A percentile compares a stretch with the other conserved stretches of the same genome.
These are phyloP conservation scores for Tuber borchii DNA, from an alignment of 495 filamentous ascomycete species.

Conservation along the genomic window DNA sequence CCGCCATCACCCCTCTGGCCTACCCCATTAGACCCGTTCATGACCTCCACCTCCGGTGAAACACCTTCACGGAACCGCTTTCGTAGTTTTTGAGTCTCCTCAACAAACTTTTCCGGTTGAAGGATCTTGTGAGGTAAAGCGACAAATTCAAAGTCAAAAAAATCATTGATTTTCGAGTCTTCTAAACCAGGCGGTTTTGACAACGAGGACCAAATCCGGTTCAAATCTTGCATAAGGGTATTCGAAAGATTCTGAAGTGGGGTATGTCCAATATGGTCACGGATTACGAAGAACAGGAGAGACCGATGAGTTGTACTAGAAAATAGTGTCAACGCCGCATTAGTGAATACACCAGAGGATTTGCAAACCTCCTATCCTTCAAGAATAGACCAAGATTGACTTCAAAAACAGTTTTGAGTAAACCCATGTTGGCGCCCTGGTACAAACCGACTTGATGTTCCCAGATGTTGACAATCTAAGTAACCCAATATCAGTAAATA, in stretches of 20 bases:
- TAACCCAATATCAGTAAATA: constrained; percentile 17
- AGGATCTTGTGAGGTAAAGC: constrained; percentile 94
- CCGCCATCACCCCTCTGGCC: constrained; percentile 48
- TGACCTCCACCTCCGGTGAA: constrained; percentile 53
- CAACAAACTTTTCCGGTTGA: constrained; percentile 83
- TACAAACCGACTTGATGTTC: constrained; percentile 97
- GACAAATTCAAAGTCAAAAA: constrained; percentile 97
- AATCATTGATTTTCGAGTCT: constrained; percentile 82
- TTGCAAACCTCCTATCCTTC: constrained; percentile 77
- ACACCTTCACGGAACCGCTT: constrained; percentile 75
- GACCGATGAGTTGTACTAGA: constrained; percentile 77
- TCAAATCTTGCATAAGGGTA: constrained; percentile 83
- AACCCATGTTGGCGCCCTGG: constrained; percentile 96
- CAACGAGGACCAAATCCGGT: constrained; percentile 82
- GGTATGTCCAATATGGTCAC: constrained; percentile 87
- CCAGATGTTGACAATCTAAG: constrained; percentile 89
- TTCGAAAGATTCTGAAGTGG: constrained; percentile 80
- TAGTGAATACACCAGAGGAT: constrained; percentile 3
- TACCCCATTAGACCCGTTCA: constrained; percentile 58
- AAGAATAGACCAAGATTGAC: constrained; percentile 94
- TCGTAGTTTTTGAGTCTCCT: constrained; percentile 71
- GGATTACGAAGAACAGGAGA: constrained; percentile 96
- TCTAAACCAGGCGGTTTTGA: constrained; percentile 86
- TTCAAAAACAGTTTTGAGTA: constrained; percentile 97
- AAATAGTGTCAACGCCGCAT: constrained; percentile 35